phyloP scores from a whole-genome alignment of 2,329 filamentous ascomycete species.

The Colletotrichum sp. region DNA sequence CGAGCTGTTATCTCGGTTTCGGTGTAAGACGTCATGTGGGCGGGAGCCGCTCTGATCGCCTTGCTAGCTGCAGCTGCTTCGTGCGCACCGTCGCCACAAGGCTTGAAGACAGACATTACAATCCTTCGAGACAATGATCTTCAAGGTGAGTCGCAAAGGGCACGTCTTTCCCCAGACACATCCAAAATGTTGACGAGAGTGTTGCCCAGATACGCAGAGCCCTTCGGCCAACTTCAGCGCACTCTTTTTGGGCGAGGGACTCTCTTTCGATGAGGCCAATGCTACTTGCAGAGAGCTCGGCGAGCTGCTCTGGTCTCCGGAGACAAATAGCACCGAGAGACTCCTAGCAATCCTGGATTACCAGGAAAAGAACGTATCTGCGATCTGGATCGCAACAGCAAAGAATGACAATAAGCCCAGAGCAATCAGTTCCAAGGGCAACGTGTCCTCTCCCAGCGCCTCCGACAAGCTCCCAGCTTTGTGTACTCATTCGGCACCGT shows the following conservation, averaged over 20 bases:
- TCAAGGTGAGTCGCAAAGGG: conserved; percentile 32
- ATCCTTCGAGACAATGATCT: conserved; percentile 46
- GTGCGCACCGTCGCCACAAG: conserved; percentile 34
- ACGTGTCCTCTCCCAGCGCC: conserved; percentile 20
- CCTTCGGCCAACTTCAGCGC: conserved; percentile 36
- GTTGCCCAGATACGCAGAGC: conserved; percentile 32
- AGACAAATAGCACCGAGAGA: conserved; percentile 31
- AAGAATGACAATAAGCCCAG: conserved; percentile 19
- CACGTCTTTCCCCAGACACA: not conserved
- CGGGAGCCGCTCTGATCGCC: conserved; percentile 12
- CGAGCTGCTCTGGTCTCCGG: conserved; percentile 43
- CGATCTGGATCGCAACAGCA: conserved; percentile 40
- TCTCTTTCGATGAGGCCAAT: conserved; percentile 31
- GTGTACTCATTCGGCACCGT: conserved; percentile 49
- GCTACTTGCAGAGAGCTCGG: conserved; percentile 38
- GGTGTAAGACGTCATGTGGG: conserved; percentile 14
- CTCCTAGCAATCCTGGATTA: conserved; percentile 42
- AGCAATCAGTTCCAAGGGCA: conserved; percentile 32
- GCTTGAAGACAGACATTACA: conserved; percentile 39
- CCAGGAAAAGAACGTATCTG: conserved; percentile 28
- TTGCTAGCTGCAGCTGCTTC: conserved; percentile 23
- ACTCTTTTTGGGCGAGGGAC: conserved; percentile 34
- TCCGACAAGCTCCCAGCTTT: conserved; percentile 34
- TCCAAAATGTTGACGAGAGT: not conserved
- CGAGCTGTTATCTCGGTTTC: not conserved